Conservation (phyloP, 2,329 filamentous ascomycete species). For the Zymoseptoria tritici region DNA sequence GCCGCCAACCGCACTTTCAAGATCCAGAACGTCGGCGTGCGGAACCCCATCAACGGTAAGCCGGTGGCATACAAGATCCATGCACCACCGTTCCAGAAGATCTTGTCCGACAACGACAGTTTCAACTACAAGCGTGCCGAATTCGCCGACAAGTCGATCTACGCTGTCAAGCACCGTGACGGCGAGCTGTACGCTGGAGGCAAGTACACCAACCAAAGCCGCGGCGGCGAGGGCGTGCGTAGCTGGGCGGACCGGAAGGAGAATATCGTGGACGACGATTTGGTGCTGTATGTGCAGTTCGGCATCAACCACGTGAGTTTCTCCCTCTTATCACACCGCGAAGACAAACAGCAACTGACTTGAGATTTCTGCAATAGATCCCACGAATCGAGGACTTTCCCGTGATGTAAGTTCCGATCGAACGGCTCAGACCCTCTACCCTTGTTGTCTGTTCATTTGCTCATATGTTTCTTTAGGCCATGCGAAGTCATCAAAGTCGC, state of each 20-base stretch:
- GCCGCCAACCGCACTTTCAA: conserved; percentile 42
- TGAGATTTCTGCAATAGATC: conserved; percentile 31
- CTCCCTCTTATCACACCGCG: neutral
- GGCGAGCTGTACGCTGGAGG: conserved; percentile 55
- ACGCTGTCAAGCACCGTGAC: conserved; percentile 51
- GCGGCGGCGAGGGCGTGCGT: conserved; percentile 43
- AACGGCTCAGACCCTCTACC: neutral
- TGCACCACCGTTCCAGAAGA: conserved; percentile 44
- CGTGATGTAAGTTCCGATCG: conserved; percentile 23
- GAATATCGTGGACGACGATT: conserved; percentile 47
- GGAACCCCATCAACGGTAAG: conserved; percentile 42
- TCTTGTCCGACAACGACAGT: conserved; percentile 45
- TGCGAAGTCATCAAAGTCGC: conserved; percentile 51
- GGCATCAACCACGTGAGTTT: conserved; percentile 48
- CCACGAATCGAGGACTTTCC: conserved; percentile 51
- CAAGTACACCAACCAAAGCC: conserved; percentile 47
- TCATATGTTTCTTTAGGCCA: conserved; percentile 40
- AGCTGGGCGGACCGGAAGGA: conserved; percentile 47
- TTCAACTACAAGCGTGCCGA: conserved; percentile 52
- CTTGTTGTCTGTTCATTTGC: too few relatives aligned
- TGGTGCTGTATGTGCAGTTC: conserved; percentile 52
- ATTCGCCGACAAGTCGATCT: conserved; percentile 53
- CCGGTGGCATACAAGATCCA: conserved; percentile 46
- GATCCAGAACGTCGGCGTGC: conserved; percentile 39
- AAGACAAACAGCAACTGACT: neutral